A percentile compares a stretch with the other conserved stretches of the same genome.
Conservation (phyloP, 768 basidiomycete genomes). For the Pholiota molesta region DNA sequence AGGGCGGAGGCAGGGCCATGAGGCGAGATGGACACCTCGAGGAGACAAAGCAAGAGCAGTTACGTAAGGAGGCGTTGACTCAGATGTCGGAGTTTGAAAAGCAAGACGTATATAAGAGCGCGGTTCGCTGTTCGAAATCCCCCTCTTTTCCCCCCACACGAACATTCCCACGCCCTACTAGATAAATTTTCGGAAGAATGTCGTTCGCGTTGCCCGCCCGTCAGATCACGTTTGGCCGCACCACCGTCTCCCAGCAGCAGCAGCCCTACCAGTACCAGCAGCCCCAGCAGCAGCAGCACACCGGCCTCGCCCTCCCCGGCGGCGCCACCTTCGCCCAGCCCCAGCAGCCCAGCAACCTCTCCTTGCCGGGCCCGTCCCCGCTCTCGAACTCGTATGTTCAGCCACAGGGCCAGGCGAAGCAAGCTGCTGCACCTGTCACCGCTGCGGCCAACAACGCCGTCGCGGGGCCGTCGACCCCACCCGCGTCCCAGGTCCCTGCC, state of each 20-base stretch:
- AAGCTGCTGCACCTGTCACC: slow-evolving; percentile 25
- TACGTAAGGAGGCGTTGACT: slow-evolving; percentile 47
- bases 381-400: slow-evolving; percentile 59
- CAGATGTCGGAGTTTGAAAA: slow-evolving; percentile 48
- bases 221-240: slow-evolving; percentile 76
- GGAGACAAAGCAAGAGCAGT: slow-evolving; percentile 38
- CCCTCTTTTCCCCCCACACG: slow-evolving; percentile 35
- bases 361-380: slow-evolving; percentile 56
- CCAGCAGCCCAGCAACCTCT: slow-evolving; percentile 40
- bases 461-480: slow-evolving; percentile 63
- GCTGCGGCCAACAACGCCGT: slow-evolving; percentile 40
- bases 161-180: slow-evolving; percentile 44
- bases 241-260: slow-evolving; percentile 53
- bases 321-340: slow-evolving; percentile 50
- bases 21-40: slow-evolving; percentile 15
- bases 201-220: slow-evolving; percentile 76
- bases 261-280: slow-evolving; percentile 44
- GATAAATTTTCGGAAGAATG: slow-evolving; percentile 36
- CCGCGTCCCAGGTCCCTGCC: slow-evolving; percentile 55
- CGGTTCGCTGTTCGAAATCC: slow-evolving; percentile 28
- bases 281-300: slow-evolving; percentile 43
- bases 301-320: slow-evolving; percentile 61
- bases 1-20: slow-evolving; percentile 3
- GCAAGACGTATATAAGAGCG: slow-evolving; percentile 46
- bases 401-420: slow-evolving; percentile 34